Conservation (phyloP, 768 basidiomycete species). For the Grammothele lineata region DNA sequence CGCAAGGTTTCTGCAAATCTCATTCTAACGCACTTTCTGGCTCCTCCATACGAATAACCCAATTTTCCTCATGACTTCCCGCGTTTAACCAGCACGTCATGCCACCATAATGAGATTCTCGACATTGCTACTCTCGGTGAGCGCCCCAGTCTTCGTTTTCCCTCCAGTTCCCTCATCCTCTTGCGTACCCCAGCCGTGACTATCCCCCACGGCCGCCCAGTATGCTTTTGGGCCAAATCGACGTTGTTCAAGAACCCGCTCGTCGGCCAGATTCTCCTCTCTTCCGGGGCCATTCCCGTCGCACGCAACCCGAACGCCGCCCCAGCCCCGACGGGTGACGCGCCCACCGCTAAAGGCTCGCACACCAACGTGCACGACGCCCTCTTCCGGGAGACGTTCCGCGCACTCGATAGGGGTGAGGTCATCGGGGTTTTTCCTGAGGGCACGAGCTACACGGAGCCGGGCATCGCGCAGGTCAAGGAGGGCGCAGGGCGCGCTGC, state of each 20-base stretch:
- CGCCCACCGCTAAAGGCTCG: neutral
- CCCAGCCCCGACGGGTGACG: neutral
- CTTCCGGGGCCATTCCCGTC: conserved; percentile 95
- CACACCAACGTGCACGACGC: conserved; percentile 47
- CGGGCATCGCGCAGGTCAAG: conserved; percentile 84
- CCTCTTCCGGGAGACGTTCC: conserved; percentile 86
- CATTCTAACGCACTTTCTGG: too few species aligned
- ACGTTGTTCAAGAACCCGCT: conserved; percentile 76
- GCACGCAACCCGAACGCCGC: conserved; percentile 56
- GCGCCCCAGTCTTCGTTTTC: conserved; percentile 25
- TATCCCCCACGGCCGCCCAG: conserved; percentile 74
- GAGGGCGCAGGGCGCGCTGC: conserved; percentile 94
- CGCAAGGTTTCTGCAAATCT: too few species aligned
- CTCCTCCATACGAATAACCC: too few species aligned
- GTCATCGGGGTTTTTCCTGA: conserved; percentile 93
- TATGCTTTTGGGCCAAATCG: conserved; percentile 96
- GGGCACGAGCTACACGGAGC: conserved; percentile 90
- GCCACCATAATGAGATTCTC: conserved; percentile 91
- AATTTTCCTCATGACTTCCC: too few species aligned
- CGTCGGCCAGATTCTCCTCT: conserved; percentile 66
- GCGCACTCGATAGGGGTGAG: conserved; percentile 70
- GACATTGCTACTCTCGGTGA: conserved; percentile 79
- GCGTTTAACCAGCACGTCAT: conserved; percentile 15
- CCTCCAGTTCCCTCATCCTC: conserved; percentile 1
- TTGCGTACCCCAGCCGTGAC: conserved; percentile 47